Conservation (phyloP, 1,139 yeast genomes). For the Wickerhamomyces sp. region DNA sequence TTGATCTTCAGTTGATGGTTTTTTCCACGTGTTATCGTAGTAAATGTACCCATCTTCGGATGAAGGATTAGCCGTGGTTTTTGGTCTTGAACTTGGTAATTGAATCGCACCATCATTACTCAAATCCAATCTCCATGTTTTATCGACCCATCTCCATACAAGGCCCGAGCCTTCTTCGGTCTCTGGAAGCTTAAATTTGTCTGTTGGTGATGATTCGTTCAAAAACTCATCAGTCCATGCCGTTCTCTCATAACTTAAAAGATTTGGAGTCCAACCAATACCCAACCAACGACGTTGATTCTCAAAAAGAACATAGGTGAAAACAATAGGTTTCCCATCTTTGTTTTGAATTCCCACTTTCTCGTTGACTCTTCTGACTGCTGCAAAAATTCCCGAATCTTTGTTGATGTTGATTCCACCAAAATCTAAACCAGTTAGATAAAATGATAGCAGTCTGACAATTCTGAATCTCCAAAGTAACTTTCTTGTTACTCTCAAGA, state of each 20-base stretch:
- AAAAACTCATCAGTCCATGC: constrained; percentile 97
- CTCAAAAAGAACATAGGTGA: constrained; percentile 90
- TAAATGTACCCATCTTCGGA: constrained; percentile 83
- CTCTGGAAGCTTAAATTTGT: constrained; percentile 74
- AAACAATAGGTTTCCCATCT: constrained; percentile 66
- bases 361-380: constrained; percentile 43
- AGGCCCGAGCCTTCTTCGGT: constrained; percentile 61
- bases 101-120: constrained; percentile 85
- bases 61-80: constrained; percentile 72
- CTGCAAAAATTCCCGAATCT: constrained; percentile 52
- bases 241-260: constrained; percentile 86
- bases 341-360: constrained; percentile 25
- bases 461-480: constrained; percentile 78
- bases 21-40: constrained; percentile 91
- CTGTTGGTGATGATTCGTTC: constrained; percentile 78
- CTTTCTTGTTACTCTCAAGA: constrained; percentile 74
- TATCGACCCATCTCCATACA: constrained; percentile 93
- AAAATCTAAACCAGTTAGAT: constrained; percentile 83
- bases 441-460: constrained; percentile 67
- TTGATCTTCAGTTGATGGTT: constrained; percentile 82
- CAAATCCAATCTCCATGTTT: constrained; percentile 83
- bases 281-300: constrained; percentile 98
- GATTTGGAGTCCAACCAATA: constrained; percentile 93
- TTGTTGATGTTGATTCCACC: constrained; percentile 41
- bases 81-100: constrained; percentile 57